Evolutionary conservation across 2,329 filamentous ascomycete genomes (phyloP), one percentile per base, ranked within the genome.

Genomic region (Aspergillus uvarum): DNA sequence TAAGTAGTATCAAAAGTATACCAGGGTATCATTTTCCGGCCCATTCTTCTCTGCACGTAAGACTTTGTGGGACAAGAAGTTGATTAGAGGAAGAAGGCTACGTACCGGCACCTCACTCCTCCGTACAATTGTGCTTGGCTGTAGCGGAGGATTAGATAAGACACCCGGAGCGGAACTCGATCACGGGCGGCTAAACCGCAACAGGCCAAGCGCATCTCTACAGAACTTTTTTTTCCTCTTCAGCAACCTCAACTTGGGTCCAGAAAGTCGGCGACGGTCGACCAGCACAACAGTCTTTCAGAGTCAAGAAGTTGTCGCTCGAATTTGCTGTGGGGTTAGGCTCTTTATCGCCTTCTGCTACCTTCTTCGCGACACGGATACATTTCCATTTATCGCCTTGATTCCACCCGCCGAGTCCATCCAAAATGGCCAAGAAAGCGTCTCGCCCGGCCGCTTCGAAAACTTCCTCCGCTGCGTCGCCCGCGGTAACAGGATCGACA

Each of bases 391-490:
- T 47, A 50, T 62, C 51, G 38, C 38, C 38, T 44, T 44, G 38
- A 44, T 44, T 19, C 16, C 24, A 47, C 54, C 47, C 14, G 42
- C 47, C 59, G 16, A 59, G 22, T 47, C 54, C 31, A 38, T 64
- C 60, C 59, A 75, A 72, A 69, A 82, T 81, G 80, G 77, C 72
- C 67, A 80, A 80, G 67, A 81, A 80, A 70, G 70, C 74, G 56
- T 74, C 76, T 65, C 75, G 77, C 60, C 72, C 70, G 56, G 70
- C 77, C 35, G 74, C 73, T 60, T 74, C 77, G 63, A 81, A 81
- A 69, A 73, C 76, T 68, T 77, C 77, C 60, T 78, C 80, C 59
- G 69, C 76, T 61, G 72, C 76, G 59, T 71, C 75, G 64, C 73
- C 74, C 50, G 70, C 75, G 42, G 71, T 72, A 14, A 70, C 73